Base-by-base conservation (phyloP, 768 basidiomycete genomes). In the Tulasnella sp. region DNA sequence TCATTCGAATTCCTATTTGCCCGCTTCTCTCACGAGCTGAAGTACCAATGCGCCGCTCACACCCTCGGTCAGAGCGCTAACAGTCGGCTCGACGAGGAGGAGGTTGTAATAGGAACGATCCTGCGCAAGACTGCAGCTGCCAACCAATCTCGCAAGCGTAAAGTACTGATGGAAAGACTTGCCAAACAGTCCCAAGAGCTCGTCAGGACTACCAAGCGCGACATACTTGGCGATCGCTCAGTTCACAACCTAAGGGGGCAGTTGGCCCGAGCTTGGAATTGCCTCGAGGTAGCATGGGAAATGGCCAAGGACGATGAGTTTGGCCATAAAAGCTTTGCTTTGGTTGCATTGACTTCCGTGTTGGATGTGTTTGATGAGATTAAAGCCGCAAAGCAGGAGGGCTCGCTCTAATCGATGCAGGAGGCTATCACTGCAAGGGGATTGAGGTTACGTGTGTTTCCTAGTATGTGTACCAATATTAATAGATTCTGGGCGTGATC, bases 21-120 rank as follows among this genome's bases (percentile, higher is more conserved):
- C 41, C 85, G 85, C 82, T 95, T 94, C 84, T 84, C 86, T 16
- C 89, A 91, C 80, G 93, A 96, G 84, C 87, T 96, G 81, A 85
- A 88, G 22, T 95, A 94, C 84, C 92, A 94, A 77, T 90, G 91
- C 81, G 85, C 88, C 20, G 92, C 92, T 0, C 93, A 94, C 83
- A 90, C 91, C 0, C 85, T 95, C 14, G 90, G 92, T 12, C 88
- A 89, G 77, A 85, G 87, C 12, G 88, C 91, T 0, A 90, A 89
- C 12, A 87, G 87, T 11, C 88, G 88, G 41, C 87, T 96, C 46
- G 85, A 88, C 9, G 94, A 96, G 83, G 92, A 92, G 75, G 94
- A 96, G 83, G 88, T 94, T 34, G 92, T 94, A 1, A 85, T 91
- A 42, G 94, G 93, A 28, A 91, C 92, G 0, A 96, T 96, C 80